phyloP scores from a whole-genome alignment of 176 grass and related monocot genomes.

The Oryza brachyantha region DNA sequence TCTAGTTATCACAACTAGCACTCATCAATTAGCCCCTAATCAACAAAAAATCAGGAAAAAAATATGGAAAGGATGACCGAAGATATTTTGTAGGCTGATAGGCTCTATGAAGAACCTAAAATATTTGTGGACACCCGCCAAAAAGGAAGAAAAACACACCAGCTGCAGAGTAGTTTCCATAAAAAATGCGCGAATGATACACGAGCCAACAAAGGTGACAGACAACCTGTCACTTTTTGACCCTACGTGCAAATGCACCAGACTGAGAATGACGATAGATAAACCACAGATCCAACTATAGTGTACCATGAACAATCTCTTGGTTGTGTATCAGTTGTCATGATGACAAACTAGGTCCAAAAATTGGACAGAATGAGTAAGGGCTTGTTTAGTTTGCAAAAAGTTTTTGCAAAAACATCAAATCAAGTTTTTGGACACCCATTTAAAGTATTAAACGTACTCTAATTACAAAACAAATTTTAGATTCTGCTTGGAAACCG shows the following conservation, averaged over 20 bases:
- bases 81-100: slow-evolving; percentile 43
- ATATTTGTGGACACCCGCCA: slow-evolving; percentile 25
- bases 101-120: slow-evolving; percentile 20
- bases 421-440: too few relatives aligned
- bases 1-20: neutral
- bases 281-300: neutral
- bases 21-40: neutral
- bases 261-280: slow-evolving; percentile 20
- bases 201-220: slow-evolving; percentile 33
- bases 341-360: neutral
- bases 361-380: neutral
- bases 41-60: neutral
- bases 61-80: neutral
- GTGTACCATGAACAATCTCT: slow-evolving; percentile 4
- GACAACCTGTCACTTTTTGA: slow-evolving; percentile 35
- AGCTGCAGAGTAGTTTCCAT: neutral
- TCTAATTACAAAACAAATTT: too few relatives aligned
- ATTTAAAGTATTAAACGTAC: too few relatives aligned
- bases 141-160: neutral
- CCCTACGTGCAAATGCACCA: slow-evolving; percentile 10
- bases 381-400: too few relatives aligned
- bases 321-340: neutral
- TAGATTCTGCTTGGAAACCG: too few relatives aligned
- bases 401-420: too few relatives aligned
- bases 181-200: slow-evolving; percentile 22